These are phyloP conservation scores for Diplodia seriata DNA, from an alignment of 2,329 filamentous ascomycete species.

Conservation along the genomic window DNA sequence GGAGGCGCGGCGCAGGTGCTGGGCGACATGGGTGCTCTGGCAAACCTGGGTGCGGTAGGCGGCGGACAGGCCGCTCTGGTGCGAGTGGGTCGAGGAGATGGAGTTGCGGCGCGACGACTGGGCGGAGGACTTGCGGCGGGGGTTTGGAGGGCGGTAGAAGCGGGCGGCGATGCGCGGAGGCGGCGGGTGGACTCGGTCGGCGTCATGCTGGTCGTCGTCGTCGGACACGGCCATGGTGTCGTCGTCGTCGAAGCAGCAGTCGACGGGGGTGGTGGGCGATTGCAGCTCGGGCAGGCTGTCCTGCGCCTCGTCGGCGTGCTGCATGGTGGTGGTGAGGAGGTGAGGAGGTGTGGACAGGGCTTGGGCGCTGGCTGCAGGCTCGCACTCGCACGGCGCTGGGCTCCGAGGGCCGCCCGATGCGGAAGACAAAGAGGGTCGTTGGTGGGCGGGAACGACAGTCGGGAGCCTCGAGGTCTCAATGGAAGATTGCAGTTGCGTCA, in stretches of 20 bases:
- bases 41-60: conserved; percentile 55
- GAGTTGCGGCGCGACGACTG: conserved; percentile 78
- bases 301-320: conserved; percentile 32
- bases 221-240: conserved; percentile 49
- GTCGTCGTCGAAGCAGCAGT: conserved; percentile 52
- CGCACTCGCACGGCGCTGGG: conserved; percentile 3
- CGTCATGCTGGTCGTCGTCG: conserved; percentile 44
- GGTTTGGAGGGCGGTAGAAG: conserved; percentile 71
- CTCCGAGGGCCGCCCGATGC: conserved; percentile 12
- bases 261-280: conserved; percentile 36
- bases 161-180: conserved; percentile 79
- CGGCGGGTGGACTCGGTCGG: conserved; percentile 62
- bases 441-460: background rate
- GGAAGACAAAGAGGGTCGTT: conserved; percentile 5
- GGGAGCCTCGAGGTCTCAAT: background rate
- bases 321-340: conserved; percentile 10
- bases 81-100: conserved; percentile 76
- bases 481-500: conserved; percentile 27
- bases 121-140: conserved; percentile 75
- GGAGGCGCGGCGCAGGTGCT: conserved; percentile 78
- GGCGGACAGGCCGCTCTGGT: conserved; percentile 66
- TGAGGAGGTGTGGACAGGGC: conserved; percentile 5
- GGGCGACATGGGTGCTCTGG: conserved; percentile 78
- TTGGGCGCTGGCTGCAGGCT: conserved; percentile 7
- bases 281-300: conserved; percentile 31